A percentile compares a stretch with the other conserved stretches of the same genome.
Conservation (phyloP, 23 red algal genomes). For the Gracilaria gracilis region DNA sequence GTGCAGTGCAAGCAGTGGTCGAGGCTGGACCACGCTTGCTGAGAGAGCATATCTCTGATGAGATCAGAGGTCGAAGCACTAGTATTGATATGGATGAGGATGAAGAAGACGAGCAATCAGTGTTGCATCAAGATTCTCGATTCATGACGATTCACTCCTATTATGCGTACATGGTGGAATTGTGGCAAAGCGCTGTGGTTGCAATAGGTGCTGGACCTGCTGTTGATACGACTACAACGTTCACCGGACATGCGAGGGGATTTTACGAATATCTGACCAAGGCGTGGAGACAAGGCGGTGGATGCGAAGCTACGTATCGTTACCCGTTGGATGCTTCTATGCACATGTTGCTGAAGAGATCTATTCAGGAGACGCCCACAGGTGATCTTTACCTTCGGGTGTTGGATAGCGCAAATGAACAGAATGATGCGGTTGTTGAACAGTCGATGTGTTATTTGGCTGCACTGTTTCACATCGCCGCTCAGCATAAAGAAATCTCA, state of each 20-base stretch:
- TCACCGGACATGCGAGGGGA: slow-evolving; percentile 45
- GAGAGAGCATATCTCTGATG: slow-evolving; percentile 44
- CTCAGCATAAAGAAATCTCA: slow-evolving; percentile 47
- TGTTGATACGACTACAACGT: slow-evolving; percentile 41
- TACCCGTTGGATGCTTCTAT: slow-evolving; percentile 62
- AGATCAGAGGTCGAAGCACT: neutral
- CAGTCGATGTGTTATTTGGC: slow-evolving; percentile 77
- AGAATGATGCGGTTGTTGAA: slow-evolving; percentile 30
- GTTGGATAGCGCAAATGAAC: slow-evolving; percentile 18
- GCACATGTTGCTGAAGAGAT: slow-evolving; percentile 54
- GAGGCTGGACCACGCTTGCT: slow-evolving; percentile 51
- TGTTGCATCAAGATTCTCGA: neutral
- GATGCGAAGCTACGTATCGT: slow-evolving; percentile 53
- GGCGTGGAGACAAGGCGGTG: slow-evolving; percentile 73
- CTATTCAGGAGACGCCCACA: slow-evolving; percentile 28
- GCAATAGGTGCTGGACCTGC: slow-evolving; percentile 48
- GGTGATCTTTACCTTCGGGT: slow-evolving; percentile 38
- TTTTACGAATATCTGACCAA: slow-evolving; percentile 83
- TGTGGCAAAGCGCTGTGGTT: slow-evolving; percentile 46
- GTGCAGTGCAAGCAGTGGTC: slow-evolving; percentile 54
- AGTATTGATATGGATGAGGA: slow-evolving; percentile 25
- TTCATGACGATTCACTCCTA: slow-evolving; percentile 51
- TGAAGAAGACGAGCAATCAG: slow-evolving; percentile 1
- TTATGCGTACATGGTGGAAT: slow-evolving; percentile 64
- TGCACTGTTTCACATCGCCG: slow-evolving; percentile 57